These are phyloP conservation scores for Coniella lustricola DNA, from an alignment of 2,329 filamentous ascomycete species.

Conservation along the genomic window DNA sequence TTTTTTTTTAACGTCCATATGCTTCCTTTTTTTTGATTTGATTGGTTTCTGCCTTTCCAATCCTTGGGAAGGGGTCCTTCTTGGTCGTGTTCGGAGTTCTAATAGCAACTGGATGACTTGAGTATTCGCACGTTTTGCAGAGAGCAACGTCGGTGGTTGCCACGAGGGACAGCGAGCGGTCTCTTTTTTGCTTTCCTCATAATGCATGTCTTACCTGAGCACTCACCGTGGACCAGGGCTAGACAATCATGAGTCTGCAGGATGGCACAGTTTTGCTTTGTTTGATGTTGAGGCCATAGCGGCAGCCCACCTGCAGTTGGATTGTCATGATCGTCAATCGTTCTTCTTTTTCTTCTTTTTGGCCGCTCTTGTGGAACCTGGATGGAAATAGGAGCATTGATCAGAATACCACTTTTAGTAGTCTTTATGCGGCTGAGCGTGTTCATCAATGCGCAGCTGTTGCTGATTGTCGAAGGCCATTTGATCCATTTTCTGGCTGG, in stretches of 20 bases:
- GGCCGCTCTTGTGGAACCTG: not conserved
- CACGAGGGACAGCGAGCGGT: not conserved
- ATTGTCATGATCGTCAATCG: no score
- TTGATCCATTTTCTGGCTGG: not conserved
- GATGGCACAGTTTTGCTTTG: no score
- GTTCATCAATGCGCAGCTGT: slow-evolving; percentile 1
- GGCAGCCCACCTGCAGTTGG: no score
- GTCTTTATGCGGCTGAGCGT: not conserved
- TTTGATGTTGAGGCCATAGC: no score
- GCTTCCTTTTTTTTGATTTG: not conserved
- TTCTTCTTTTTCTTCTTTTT: no score
- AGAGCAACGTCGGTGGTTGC: not conserved
- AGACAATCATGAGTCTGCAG: no score
- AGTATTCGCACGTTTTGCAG: not conserved
- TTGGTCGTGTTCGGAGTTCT: slow-evolving; percentile 7
- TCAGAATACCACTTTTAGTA: slow-evolving; percentile 6
- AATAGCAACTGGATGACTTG: not conserved
- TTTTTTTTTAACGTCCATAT: no score
- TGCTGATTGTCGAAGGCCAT: slow-evolving; percentile 1
- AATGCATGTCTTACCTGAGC: not conserved
- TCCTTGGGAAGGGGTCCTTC: not conserved
- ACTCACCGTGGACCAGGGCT: not conserved
- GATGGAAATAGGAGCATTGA: slow-evolving; percentile 4
- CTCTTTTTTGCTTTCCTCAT: not conserved
- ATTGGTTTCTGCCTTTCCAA: not conserved